phyloP scores from a whole-genome alignment of 371 early-diverging fungal species.

The Choanephora cucurbitarum region DNA sequence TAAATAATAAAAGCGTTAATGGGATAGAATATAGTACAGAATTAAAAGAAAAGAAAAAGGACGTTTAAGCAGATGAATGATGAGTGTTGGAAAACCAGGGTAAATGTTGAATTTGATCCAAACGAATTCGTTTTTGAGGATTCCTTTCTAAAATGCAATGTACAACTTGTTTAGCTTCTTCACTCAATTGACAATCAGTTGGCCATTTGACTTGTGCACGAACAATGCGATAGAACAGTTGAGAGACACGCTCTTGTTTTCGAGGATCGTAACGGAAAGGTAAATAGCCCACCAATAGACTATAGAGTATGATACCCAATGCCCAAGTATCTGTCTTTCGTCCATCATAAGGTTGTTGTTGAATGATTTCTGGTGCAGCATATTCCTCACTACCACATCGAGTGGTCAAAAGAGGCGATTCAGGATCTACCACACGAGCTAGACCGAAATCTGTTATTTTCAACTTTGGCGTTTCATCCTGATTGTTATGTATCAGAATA shows the following conservation, averaged over 20 bases:
- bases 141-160: slow-evolving; percentile 37
- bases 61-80: too few relatives aligned
- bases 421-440: slow-evolving; percentile 51
- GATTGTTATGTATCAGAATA: slow-evolving; percentile 26
- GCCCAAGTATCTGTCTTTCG: slow-evolving; percentile 73
- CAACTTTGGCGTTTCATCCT: slow-evolving; percentile 32
- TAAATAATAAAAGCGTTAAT: too few relatives aligned
- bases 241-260: slow-evolving; percentile 45
- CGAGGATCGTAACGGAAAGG: slow-evolving; percentile 55
- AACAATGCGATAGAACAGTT: slow-evolving; percentile 51
- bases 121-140: slow-evolving; percentile 36
- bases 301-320: slow-evolving; percentile 71
- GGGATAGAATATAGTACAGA: neutral
- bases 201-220: slow-evolving; percentile 52
- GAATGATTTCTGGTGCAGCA: slow-evolving; percentile 86
- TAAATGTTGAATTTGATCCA: slow-evolving; percentile 36
- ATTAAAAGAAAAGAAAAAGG: neutral
- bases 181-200: slow-evolving; percentile 18
- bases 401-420: slow-evolving; percentile 49
- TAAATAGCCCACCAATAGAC: slow-evolving; percentile 55
- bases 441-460: slow-evolving; percentile 74
- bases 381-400: slow-evolving; percentile 79
- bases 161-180: slow-evolving; percentile 43
- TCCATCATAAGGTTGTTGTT: slow-evolving; percentile 65
- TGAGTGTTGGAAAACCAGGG: slow-evolving; percentile 36